A percentile compares a stretch with the other conserved stretches of the same genome.
These are phyloP conservation scores for Corymbia calophylla DNA, from an alignment of 441 rosid genomes.

Conservation along the genomic window DNA sequence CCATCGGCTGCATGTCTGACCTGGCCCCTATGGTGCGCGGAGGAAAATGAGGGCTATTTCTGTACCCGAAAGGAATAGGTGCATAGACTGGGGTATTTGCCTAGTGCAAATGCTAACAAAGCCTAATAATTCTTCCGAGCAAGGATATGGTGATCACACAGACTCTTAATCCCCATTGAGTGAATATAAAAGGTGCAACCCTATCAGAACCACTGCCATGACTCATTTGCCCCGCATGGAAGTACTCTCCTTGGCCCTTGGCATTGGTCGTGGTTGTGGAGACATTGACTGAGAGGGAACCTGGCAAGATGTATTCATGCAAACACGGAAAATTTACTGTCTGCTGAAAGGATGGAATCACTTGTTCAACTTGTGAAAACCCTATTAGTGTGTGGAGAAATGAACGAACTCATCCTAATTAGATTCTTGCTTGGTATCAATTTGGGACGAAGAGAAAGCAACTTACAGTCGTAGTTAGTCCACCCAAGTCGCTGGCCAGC, in stretches of 20 bases:
- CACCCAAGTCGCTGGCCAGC: conserved; percentile 91
- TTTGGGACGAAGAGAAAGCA: not conserved
- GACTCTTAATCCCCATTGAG: not conserved
- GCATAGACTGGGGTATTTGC: not conserved
- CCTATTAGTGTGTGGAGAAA: not conserved
- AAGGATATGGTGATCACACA: not conserved
- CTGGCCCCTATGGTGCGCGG: not conserved
- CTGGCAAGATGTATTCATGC: not conserved
- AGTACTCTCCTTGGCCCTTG: not conserved
- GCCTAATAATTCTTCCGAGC: not conserved
- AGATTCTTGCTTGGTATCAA: not conserved
- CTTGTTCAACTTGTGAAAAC: not conserved
- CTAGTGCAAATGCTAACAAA: not conserved
- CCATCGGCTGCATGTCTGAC: not conserved
- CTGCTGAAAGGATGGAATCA: not conserved
- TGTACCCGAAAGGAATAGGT: not conserved
- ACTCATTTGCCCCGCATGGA: not conserved
- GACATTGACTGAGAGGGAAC: not conserved
- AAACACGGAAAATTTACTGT: not conserved
- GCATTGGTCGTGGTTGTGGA: not conserved
- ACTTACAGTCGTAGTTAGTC: conserved; percentile 87
- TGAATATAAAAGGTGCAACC: not conserved
- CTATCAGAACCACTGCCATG: not conserved
- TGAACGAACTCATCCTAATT: not conserved
- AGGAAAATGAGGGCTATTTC: not conserved